phyloP scores from a whole-genome alignment of 2,329 filamentous ascomycete genomes.

The Penicillium thymicola region DNA sequence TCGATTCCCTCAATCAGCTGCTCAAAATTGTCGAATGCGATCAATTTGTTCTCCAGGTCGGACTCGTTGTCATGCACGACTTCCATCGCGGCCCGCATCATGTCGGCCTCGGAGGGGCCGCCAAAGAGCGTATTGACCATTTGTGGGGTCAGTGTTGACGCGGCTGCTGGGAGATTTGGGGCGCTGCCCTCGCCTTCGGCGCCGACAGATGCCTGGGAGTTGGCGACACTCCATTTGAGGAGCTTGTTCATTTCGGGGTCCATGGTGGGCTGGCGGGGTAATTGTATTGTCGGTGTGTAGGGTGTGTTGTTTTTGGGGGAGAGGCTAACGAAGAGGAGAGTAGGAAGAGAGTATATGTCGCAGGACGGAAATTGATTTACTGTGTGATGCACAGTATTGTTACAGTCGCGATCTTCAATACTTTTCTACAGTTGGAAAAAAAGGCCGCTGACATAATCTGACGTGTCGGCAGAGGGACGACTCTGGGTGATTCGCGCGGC shows the following conservation, averaged over 20 bases:
- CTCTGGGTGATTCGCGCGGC: slow-evolving; percentile 27
- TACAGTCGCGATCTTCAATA: not conserved
- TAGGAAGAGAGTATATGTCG: not conserved
- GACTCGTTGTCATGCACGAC: slow-evolving; percentile 66
- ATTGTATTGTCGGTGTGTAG: not conserved
- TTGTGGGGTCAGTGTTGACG: slow-evolving; percentile 60
- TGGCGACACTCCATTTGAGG: slow-evolving; percentile 73
- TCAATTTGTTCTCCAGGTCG: slow-evolving; percentile 70
- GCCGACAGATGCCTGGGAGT: slow-evolving; percentile 44
- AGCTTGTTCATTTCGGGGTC: slow-evolving; percentile 69
- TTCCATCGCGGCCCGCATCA: slow-evolving; percentile 82
- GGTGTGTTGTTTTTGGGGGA: not conserved
- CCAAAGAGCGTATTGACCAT: slow-evolving; percentile 73
- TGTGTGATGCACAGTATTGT: not conserved
- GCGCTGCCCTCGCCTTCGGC: slow-evolving; percentile 32
- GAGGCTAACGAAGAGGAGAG: not conserved
- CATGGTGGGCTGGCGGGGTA: slow-evolving; percentile 39
- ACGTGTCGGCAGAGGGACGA: not conserved
- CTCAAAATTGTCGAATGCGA: slow-evolving; percentile 92
- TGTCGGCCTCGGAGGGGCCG: slow-evolving; percentile 82
- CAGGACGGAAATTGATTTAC: not conserved
- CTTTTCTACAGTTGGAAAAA: slow-evolving; percentile 6
- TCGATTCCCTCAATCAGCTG: slow-evolving; percentile 88
- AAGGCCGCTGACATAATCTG: slow-evolving; percentile 18
- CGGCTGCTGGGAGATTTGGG: slow-evolving; percentile 27